Percentiles rank a stretch among this genome's conserved stretches.
Conservation (phyloP, 805 yeast species). For the Wickerhamomyces alni region DNA sequence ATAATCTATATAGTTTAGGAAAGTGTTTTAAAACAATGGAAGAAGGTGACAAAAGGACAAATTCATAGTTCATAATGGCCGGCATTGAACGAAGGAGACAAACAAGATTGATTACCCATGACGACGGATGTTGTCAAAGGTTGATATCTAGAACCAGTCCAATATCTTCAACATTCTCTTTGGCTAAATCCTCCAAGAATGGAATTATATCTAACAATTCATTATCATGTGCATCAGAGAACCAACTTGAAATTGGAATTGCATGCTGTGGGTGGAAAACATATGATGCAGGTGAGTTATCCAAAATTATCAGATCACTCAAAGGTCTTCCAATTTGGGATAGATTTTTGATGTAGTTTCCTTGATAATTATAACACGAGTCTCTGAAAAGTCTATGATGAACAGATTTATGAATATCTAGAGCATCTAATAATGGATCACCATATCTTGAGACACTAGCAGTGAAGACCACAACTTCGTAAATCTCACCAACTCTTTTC, state of each 20-base stretch:
- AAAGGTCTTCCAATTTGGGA: slow-evolving; percentile 93
- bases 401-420: slow-evolving; percentile 68
- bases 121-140: slow-evolving; percentile 8
- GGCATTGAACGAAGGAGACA: not conserved
- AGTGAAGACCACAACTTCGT: slow-evolving; percentile 94
- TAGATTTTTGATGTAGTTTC: slow-evolving; percentile 89
- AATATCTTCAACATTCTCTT: slow-evolving; percentile 72
- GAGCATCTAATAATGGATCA: slow-evolving; percentile 85
- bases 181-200: slow-evolving; percentile 77
- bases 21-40: no score
- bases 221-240: slow-evolving; percentile 95
- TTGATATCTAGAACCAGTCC: slow-evolving; percentile 79
- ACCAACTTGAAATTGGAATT: slow-evolving; percentile 96
- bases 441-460: slow-evolving; percentile 96
- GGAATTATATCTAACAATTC: slow-evolving; percentile 91
- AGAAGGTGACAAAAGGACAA: no score
- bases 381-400: slow-evolving; percentile 95
- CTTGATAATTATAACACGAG: slow-evolving; percentile 88
- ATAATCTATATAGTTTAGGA: no score
- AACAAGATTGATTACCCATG: not conserved
- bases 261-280: slow-evolving; percentile 98
- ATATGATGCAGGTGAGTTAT: slow-evolving; percentile 98
- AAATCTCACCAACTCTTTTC: slow-evolving; percentile 73
- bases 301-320: slow-evolving; percentile 79
- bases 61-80: slow-evolving; percentile 1